phyloP scores from a whole-genome alignment of 495 filamentous ascomycete species.

The Jackrogersella multiformis region DNA sequence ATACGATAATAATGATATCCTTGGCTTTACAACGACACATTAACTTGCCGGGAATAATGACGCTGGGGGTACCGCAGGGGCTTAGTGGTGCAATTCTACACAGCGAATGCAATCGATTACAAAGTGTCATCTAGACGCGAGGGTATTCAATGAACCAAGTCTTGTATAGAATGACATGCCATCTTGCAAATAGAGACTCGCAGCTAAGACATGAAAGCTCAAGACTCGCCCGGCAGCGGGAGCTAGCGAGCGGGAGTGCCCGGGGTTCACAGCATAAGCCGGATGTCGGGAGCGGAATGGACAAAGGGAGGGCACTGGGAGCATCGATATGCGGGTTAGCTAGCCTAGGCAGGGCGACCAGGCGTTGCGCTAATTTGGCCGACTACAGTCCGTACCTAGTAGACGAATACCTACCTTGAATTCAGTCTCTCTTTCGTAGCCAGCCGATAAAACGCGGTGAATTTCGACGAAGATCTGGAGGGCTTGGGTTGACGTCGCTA shows the following conservation, averaged over 20 bases:
- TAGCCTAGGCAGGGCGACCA: conserved; percentile 16
- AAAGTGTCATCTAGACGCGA: not conserved
- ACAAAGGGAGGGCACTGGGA: too few relatives aligned
- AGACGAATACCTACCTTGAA: conserved; percentile 12
- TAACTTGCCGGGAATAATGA: conserved; percentile 6
- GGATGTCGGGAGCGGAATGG: conserved; percentile 26
- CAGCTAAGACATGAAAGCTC: conserved; percentile 1
- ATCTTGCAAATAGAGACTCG: conserved; percentile 8
- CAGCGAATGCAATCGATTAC: conserved; percentile 1
- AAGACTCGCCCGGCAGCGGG: conserved; percentile 19
- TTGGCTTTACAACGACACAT: conserved; percentile 20
- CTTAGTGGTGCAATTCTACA: conserved; percentile 17
- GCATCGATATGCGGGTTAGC: conserved; percentile 11
- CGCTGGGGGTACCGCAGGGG: conserved; percentile 13
- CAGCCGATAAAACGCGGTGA: conserved; percentile 13
- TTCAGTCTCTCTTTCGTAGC: conserved; percentile 13
- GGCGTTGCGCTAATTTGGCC: conserved; percentile 20
- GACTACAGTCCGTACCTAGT: conserved; percentile 7
- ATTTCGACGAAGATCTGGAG: conserved; percentile 27
- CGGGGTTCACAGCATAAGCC: conserved; percentile 30
- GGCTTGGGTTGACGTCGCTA: conserved; percentile 29
- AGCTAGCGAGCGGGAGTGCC: conserved; percentile 40
- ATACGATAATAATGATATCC: conserved; percentile 28
- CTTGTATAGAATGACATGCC: not conserved
- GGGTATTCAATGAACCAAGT: not conserved